phyloP scores from a whole-genome alignment of 202 grass and related monocot genomes.

The Saccharum hybrid region DNA sequence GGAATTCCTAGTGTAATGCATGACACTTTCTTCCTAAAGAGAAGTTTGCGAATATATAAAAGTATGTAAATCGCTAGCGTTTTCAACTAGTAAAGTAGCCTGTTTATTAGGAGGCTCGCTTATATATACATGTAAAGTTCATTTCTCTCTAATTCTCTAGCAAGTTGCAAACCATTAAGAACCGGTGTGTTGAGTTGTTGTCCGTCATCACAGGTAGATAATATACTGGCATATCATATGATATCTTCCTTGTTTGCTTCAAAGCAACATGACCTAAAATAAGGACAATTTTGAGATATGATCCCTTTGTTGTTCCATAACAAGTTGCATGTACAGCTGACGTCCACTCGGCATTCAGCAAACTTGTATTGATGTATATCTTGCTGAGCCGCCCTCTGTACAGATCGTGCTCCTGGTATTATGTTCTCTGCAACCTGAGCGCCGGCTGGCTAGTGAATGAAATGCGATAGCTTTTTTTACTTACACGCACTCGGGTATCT shows the following conservation, averaged over 20 bases:
- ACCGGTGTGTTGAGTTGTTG: neutral
- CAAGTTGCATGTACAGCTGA: constrained; percentile 50
- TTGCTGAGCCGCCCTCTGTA: constrained; percentile 12
- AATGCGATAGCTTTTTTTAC: neutral
- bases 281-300: constrained; percentile 19
- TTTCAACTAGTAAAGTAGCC: neutral
- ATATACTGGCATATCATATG: constrained; percentile 32
- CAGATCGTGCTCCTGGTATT: neutral
- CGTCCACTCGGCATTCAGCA: constrained; percentile 18
- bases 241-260: constrained; percentile 39
- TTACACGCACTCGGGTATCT: too few species aligned
- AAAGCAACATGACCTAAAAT: constrained; percentile 38
- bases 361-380: neutral
- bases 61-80: neutral
- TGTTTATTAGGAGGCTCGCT: neutral
- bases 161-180: constrained; percentile 23
- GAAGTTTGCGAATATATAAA: neutral
- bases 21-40: neutral
- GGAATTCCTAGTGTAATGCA: neutral
- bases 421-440: constrained; percentile 29
- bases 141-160: neutral
- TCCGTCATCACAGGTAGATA: constrained; percentile 1
- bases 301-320: neutral
- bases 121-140: neutral
- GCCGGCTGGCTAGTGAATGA: neutral